Conservation (phyloP, 2,329 filamentous ascomycete species). For the Gyromitra esculenta region DNA sequence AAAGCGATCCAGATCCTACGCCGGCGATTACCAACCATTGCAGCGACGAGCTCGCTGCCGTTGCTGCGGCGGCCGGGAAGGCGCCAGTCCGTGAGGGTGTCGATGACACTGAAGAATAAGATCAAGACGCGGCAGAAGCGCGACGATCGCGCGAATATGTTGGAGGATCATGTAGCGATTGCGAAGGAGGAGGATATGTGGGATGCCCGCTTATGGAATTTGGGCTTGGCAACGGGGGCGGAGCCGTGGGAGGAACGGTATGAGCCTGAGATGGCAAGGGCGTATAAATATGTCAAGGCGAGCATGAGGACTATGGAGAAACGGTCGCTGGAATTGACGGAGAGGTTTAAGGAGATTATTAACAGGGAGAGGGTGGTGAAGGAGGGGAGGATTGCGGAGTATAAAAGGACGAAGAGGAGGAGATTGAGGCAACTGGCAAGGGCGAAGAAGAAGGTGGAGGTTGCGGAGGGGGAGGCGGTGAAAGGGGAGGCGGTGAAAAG, state of each 20-base stretch:
- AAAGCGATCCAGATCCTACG: constrained; percentile 28
- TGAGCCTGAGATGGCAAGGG: constrained; percentile 30
- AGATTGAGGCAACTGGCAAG: constrained; percentile 5
- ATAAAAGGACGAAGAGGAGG: constrained; percentile 27
- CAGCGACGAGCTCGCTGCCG: constrained; percentile 40
- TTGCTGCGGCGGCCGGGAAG: constrained; percentile 49
- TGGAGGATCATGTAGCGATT: constrained; percentile 37
- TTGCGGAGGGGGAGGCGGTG: too few species aligned
- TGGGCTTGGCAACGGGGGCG: constrained; percentile 9
- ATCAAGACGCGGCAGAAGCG: constrained; percentile 47
- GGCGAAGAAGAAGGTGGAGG: constrained; percentile 5
- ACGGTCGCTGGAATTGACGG: constrained; percentile 18
- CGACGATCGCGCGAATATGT: constrained; percentile 22
- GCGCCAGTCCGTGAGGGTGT: constrained; percentile 18
- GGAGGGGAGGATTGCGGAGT: constrained; percentile 21
- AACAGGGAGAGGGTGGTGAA: constrained; percentile 14
- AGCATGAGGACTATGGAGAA: constrained; percentile 33
- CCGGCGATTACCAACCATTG: constrained; percentile 18
- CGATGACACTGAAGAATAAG: constrained; percentile 48
- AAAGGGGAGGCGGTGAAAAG: too few species aligned
- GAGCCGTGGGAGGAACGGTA: constrained; percentile 20
- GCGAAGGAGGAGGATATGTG: constrained; percentile 53
- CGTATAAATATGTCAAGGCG: constrained; percentile 16
- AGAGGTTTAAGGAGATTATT: constrained; percentile 40
- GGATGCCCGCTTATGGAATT: constrained; percentile 36